Conservation (phyloP, 306 rosid genomes). For the Lathyrus oleraceus region DNA sequence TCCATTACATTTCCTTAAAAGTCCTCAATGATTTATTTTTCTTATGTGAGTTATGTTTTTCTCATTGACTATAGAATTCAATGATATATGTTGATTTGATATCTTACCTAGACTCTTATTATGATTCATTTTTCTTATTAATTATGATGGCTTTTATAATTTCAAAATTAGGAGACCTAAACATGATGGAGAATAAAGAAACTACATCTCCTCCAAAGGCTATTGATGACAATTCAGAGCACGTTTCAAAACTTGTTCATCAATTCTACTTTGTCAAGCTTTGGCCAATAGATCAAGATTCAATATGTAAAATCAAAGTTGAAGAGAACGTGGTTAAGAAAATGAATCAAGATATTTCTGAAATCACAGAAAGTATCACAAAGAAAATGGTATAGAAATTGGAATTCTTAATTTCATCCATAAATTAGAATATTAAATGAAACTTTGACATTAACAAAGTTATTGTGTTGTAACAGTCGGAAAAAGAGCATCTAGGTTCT, state of each 20-base stretch:
- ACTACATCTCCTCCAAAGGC: not conserved
- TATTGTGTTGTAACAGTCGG: constrained; percentile 22
- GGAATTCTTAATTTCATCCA: not conserved
- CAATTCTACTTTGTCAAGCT: constrained; percentile 31
- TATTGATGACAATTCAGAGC: constrained; percentile 2
- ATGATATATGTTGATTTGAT: no score
- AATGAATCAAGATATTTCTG: not conserved
- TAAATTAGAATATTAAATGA: not conserved
- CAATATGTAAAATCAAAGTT: constrained; percentile 17
- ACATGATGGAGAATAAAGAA: constrained; percentile 22
- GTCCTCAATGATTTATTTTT: no score
- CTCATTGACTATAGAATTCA: no score
- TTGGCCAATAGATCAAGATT: constrained; percentile 34
- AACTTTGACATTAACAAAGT: not conserved
- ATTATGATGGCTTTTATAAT: no score
- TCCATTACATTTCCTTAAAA: not conserved
- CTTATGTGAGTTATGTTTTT: not conserved
- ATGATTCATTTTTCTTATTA: not conserved
- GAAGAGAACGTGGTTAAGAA: constrained; percentile 8
- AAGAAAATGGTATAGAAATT: constrained; percentile 20
- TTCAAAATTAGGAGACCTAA: not conserved
- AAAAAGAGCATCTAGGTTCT: not conserved
- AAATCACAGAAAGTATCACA: constrained; percentile 14
- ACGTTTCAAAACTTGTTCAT: constrained; percentile 19
- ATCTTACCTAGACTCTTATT: no score